Conservation (phyloP, 2,329 filamentous ascomycete species). For the Pseudocercospora fijiensis region DNA sequence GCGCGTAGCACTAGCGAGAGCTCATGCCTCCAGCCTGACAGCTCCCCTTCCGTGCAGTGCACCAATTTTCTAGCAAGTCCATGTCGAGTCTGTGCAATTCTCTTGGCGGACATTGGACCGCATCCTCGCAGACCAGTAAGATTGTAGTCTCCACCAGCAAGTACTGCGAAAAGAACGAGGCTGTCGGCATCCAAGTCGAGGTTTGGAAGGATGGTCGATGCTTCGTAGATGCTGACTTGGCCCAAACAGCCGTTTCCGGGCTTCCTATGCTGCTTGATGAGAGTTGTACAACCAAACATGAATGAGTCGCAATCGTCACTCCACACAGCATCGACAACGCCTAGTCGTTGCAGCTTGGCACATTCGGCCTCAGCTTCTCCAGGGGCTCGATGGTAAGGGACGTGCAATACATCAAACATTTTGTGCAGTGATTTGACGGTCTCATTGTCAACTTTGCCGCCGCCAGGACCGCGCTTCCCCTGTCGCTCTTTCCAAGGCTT, state of each 20-base stretch:
- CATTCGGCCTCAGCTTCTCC: conserved; percentile 52
- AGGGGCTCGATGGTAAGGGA: conserved; percentile 48
- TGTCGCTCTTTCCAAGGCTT: conserved; percentile 32
- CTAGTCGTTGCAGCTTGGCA: conserved; percentile 45
- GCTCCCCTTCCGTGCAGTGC: conserved; percentile 19
- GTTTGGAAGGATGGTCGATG: conserved; percentile 32
- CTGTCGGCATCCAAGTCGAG: conserved; percentile 39
- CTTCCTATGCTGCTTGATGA: conserved; percentile 42
- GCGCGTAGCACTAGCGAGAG: conserved; percentile 18
- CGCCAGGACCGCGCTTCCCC: conserved; percentile 38
- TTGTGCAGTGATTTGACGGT: conserved; percentile 39
- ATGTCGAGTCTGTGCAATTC: conserved; percentile 32
- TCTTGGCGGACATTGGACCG: conserved; percentile 37
- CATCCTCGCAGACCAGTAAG: conserved; percentile 40
- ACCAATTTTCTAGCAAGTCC: conserved; percentile 38
- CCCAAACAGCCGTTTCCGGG: conserved; percentile 37
- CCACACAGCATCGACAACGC: conserved; percentile 52
- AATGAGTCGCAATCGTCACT: conserved; percentile 50
- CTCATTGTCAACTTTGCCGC: conserved; percentile 39
- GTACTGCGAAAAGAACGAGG: conserved; percentile 44
- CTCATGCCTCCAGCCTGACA: conserved; percentile 31
- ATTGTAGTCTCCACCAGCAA: conserved; percentile 46
- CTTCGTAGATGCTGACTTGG: conserved; percentile 37
- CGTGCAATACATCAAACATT: conserved; percentile 41
- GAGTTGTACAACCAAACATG: conserved; percentile 49